Conservation (phyloP, 2,329 filamentous ascomycete genomes). For the Neonectria magnoliae region DNA sequence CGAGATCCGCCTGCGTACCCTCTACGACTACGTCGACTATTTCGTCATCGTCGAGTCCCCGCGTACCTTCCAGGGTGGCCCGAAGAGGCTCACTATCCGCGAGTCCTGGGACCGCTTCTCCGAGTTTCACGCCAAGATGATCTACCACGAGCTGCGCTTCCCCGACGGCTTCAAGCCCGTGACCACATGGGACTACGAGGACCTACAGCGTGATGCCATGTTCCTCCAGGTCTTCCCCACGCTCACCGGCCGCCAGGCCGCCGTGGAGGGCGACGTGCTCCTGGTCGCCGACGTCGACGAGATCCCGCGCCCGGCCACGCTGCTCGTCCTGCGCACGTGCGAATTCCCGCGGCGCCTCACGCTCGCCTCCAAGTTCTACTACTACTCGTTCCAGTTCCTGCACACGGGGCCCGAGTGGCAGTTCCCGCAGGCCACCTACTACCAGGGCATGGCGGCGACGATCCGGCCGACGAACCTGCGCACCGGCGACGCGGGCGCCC, state of each 20-base stretch:
- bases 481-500: slow-evolving; percentile 54
- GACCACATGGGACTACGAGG: slow-evolving; percentile 61
- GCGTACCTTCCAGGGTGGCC: slow-evolving; percentile 65
- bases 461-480: slow-evolving; percentile 65
- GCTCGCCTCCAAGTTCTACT: slow-evolving; percentile 63
- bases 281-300: slow-evolving; percentile 71
- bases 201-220: slow-evolving; percentile 65
- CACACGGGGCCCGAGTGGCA: slow-evolving; percentile 56
- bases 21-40: slow-evolving; percentile 69
- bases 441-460: slow-evolving; percentile 53
- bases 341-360: slow-evolving; percentile 63
- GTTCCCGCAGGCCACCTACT: slow-evolving; percentile 70
- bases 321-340: slow-evolving; percentile 61
- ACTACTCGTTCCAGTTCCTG: slow-evolving; percentile 67
- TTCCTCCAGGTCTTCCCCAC: slow-evolving; percentile 64
- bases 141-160: slow-evolving; percentile 64
- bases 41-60: slow-evolving; percentile 71
- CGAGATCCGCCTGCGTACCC: slow-evolving; percentile 69
- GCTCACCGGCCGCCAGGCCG: slow-evolving; percentile 53
- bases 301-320: slow-evolving; percentile 62
- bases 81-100: slow-evolving; percentile 64
- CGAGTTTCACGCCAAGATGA: slow-evolving; percentile 67
- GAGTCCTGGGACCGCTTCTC: slow-evolving; percentile 63
- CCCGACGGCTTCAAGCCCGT: slow-evolving; percentile 52
- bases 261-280: slow-evolving; percentile 63